Evolutionary conservation across 352 stramenopile genomes (phyloP).

Genomic region (Globisporangium nodosum): DNA sequence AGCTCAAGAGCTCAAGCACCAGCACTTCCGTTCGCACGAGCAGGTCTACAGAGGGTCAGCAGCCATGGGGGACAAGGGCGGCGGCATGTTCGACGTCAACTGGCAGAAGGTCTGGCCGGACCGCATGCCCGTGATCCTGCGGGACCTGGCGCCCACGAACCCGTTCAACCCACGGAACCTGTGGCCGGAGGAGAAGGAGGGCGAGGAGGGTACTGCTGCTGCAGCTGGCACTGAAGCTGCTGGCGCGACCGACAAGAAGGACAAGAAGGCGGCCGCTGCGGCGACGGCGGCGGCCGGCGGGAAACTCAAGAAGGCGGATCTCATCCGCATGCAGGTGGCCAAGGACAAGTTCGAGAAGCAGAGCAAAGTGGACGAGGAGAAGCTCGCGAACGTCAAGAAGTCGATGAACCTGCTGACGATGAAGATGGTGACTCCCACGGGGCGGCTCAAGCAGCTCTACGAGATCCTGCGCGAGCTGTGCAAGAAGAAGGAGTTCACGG

Average conservation of each 20-base stretch:
- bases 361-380: conserved; percentile 85
- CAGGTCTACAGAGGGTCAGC: neutral
- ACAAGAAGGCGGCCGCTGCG: conserved; percentile 23
- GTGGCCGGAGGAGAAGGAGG: conserved; percentile 74
- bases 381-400: conserved; percentile 84
- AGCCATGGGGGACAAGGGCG: conserved; percentile 26
- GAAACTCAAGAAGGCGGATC: conserved; percentile 83
- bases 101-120: conserved; percentile 88
- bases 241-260: conserved; percentile 17
- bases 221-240: neutral
- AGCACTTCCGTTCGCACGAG: neutral
- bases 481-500: conserved; percentile 83
- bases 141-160: conserved; percentile 77
- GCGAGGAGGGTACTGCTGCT: conserved; percentile 5
- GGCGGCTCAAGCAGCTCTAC: conserved; percentile 78
- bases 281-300: conserved; percentile 9
- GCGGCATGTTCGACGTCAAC: conserved; percentile 81
- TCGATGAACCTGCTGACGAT: conserved; percentile 74
- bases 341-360: conserved; percentile 88
- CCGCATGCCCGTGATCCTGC: conserved; percentile 85
- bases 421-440: conserved; percentile 84
- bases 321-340: conserved; percentile 82
- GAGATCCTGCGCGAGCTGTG: conserved; percentile 80
- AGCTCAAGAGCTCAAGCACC: neutral
- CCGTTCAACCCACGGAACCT: conserved; percentile 84